Base-by-base conservation (phyloP, 2,329 filamentous ascomycete species). In the Canariomyces notabilis region DNA sequence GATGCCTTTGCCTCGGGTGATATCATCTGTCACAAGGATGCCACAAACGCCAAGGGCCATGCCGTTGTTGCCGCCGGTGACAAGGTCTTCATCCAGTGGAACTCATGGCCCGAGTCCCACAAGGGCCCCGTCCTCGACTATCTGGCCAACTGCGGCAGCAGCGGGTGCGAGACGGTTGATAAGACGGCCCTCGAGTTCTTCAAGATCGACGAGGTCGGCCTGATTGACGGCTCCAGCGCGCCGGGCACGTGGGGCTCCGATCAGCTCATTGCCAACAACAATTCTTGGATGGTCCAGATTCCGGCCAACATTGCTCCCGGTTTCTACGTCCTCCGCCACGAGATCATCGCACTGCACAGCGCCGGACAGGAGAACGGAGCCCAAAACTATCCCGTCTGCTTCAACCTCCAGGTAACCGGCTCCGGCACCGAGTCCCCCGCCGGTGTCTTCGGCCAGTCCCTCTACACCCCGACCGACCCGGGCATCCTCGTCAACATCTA, bases 101-200 rank as follows among this genome's bases (percentile, higher is more conserved):
- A 59, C 26, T 53, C 53, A 23, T 74, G 70, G 71, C 68, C 70
- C 21, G 64, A 64, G 4, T 64, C 60, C 12, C 72, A 75, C 59
- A 58, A 69, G 21, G 69, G 75, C 0, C 80, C 81, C 12, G 74
- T 85, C 54, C 71, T 85, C 51, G 75, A 75, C 61, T 85, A 84
- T 67, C 67, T 84, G 20, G 82, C 82, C 49, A 72, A 70, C 56
- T 81, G 77, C 49, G 54, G 52, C 63, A 64, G 67, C 21, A 75
- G 72, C n/a, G 73, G 80, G 61, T 83, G 77, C 62, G 67, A 73
- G 32, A 61, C 62, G 1, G 77, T 74, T 42, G 74, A 79, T 61
- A 77, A 79, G 64, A 67, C 64, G 2, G 57, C 64, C 5, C 71
- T 84, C 29, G 65, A 77, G 56, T 84, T 77, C 65, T 78, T 82